Evolutionary conservation across 2,329 filamentous ascomycete genomes (phyloP).

Genomic region (Thelonectria blattea): DNA sequence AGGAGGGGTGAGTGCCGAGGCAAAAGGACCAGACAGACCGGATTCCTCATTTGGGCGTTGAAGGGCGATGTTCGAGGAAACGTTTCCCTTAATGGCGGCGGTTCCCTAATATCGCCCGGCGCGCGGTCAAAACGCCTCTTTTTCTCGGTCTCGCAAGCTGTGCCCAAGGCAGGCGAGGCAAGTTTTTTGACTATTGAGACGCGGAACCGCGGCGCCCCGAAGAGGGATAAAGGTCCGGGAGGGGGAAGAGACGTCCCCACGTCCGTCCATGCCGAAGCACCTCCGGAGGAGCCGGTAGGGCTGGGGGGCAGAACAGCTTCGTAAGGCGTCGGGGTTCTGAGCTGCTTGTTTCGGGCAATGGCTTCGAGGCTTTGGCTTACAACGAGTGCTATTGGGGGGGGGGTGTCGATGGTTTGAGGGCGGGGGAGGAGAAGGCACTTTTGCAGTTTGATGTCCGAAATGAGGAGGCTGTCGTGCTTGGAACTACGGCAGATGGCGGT

Average conservation of each 20-base stretch:
- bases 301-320: constrained; percentile 1
- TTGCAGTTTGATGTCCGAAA: not conserved
- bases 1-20: not conserved
- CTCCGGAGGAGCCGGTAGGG: constrained; percentile 25
- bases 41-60: too few relatives aligned
- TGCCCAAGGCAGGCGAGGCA: not conserved
- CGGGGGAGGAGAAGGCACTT: too few relatives aligned
- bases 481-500: too few relatives aligned
- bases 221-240: not conserved
- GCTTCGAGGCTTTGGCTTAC: too few relatives aligned
- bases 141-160: not conserved
- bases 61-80: too few relatives aligned
- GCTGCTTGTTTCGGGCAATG: too few relatives aligned
- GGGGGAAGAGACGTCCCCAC: not conserved
- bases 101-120: not conserved
- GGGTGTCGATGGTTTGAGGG: not conserved
- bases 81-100: not conserved
- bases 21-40: not conserved
- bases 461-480: not conserved
- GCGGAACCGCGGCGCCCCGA: constrained; percentile 5
- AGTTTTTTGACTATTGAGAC: constrained; percentile 10
- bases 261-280: constrained; percentile 5
- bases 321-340: too few relatives aligned
- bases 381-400: not conserved
- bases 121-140: not conserved